Evolutionary conservation across 148 eudicot genomes (phyloP), one percentile per base, ranked within the genome.

Genomic region (Nepenthes mirabilis): DNA sequence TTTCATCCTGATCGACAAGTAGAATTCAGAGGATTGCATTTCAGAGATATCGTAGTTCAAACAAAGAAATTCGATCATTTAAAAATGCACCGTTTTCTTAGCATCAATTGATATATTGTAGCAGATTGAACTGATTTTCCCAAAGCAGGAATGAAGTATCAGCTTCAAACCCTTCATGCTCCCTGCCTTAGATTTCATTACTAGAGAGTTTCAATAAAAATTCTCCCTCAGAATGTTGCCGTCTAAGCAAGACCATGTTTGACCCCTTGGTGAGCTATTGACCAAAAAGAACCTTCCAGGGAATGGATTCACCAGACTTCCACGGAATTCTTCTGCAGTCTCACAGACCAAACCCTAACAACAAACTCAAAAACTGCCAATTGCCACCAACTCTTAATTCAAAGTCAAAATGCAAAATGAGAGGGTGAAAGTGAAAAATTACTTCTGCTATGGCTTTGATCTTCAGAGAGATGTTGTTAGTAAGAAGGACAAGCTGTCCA

Each of bases 361-460:
- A 33, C 23, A 65, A 14, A 10, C 37, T 32, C 23, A 49, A n/a
- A 49, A 49, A 49, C n/a, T 23, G 23, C 23, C 14, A 6, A 49
- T 23, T n/a, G 14, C 11, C 1, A 49, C 14, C 23, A 23, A 23
- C 23, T 23, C 23, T 23, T 23, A 23, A 23, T 23, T 23, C 23
- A 23, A 23, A 23, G 23, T 23, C 5, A 1, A 36, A 56, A 33
- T 11, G 14, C 32, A 32, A 55, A 55, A 23, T 6, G 36, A 61
- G 55, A 43, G 68, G 48, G 36, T 1, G 50, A 34, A 36, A 32
- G 33, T 23, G 48, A 47, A 23, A 34, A 14, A 67, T 71, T 80
- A 93, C 99, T 71, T 88, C 87, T 67, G 89, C 87, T 90, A 93
- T 89, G 57, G 95, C 83, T 70, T 93, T 86, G 58, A 93, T 84